Base-by-base conservation (phyloP, 331 rosid genomes). In the Pyracantha coccinea region DNA sequence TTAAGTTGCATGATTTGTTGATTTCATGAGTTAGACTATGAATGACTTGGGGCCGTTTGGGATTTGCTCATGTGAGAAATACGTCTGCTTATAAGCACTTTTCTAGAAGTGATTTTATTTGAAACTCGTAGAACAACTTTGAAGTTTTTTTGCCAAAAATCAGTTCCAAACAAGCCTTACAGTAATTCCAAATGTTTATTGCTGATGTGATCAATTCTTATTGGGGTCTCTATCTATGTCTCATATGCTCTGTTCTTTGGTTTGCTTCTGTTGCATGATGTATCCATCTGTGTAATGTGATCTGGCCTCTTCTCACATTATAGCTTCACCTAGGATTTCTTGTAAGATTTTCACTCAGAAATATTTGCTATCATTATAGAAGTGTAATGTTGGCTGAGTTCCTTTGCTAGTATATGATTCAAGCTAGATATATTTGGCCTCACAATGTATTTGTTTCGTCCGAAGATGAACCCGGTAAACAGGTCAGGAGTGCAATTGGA, bases 391-490 rank as follows among this genome's bases (percentile, higher is more conserved):
- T 72, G 66, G 75, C 25, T 19, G 57, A 15, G 8, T 79, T 74
- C 21, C 75, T 75, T 14, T 4, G 66, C 62, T 21, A 35, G 29
- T 75, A 50, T 41, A 47, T 75, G 32, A 17, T 75, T 74, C 68
- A 19, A 57, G 68, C 32, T 74, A 70, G 61, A 66, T 79, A 63
- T 79, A 76, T 66, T 31, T 25, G 69, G 80, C 31, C 63, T 64
- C 14, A 33, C 75, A 24, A 13, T 75, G 69, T 83, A 57, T 80
- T 86, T 78, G 73, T 76, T 77, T 63, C 20, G n/a, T 65, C 23
- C 83, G 80, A 78, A 94, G 99, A 90, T 89, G 99, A 95, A 80
- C 96, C 99, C 35, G 97, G 97, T 23, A 95, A 95, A 86, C 99
- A 95, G 87, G 99, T 90, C 70, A 95, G 79, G 84, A 90, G 97